These are phyloP conservation scores for Stellera chamaejasme DNA, from an alignment of 345 rosid species.

Conservation along the genomic window DNA sequence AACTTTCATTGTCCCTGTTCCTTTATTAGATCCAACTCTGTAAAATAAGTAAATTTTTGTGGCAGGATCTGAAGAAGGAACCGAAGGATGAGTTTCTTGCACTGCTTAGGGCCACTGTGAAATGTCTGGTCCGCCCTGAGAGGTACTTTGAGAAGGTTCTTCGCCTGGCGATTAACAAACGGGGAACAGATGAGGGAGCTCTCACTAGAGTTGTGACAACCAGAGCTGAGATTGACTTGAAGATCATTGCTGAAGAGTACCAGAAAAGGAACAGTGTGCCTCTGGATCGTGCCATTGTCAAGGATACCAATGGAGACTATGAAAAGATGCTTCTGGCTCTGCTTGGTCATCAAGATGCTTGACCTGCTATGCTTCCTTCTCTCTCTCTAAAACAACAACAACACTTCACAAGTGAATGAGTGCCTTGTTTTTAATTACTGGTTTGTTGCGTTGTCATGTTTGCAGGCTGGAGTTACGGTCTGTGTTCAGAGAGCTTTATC, in stretches of 20 bases:
- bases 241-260: constrained; percentile 56
- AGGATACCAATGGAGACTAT: constrained; percentile 64
- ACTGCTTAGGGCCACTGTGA: constrained; percentile 54
- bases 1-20: not conserved
- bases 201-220: constrained; percentile 71
- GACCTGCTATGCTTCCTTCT: constrained; percentile 15
- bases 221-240: constrained; percentile 66
- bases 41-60: too few relatives aligned
- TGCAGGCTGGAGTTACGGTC: not conserved
- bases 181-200: constrained; percentile 80
- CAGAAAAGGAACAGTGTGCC: constrained; percentile 53
- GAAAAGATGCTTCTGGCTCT: constrained; percentile 64
- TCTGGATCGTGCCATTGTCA: constrained; percentile 42
- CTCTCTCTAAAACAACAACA: too few relatives aligned
- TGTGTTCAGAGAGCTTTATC: too few relatives aligned
- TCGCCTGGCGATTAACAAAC: constrained; percentile 53
- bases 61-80: constrained; percentile 56
- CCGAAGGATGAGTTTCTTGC: constrained; percentile 51
- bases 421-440: not conserved
- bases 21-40: too few relatives aligned
- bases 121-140: constrained; percentile 56
- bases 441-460: not conserved
- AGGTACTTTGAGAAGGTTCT: constrained; percentile 57
- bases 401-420: too few relatives aligned
- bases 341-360: constrained; percentile 47